Percentiles rank a stretch among this genome's conserved stretches.
Conservation (phyloP, 176 grass and related monocot genomes). For the Carex scoparia region DNA sequence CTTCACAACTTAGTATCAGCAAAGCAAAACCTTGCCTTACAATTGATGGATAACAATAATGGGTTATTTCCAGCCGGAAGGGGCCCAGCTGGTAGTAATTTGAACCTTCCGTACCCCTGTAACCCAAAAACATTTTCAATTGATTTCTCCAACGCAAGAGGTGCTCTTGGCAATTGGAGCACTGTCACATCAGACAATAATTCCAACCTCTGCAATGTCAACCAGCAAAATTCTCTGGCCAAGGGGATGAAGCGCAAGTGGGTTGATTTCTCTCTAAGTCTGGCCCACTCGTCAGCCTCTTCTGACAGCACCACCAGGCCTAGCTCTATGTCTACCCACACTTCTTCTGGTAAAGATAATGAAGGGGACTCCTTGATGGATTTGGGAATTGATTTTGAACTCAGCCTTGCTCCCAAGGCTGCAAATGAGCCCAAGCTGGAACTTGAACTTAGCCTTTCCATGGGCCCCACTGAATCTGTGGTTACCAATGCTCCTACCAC, state of each 20-base stretch:
- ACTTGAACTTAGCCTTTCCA: conserved; percentile 60
- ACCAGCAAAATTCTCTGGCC: neutral
- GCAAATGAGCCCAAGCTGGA: conserved; percentile 35
- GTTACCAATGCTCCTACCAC: conserved; percentile 38
- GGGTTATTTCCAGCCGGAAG: conserved; percentile 7
- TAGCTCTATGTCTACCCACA: conserved; percentile 49
- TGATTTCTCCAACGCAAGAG: conserved; percentile 44
- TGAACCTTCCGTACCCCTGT: neutral
- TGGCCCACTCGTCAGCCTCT: conserved; percentile 52
- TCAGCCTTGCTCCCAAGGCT: conserved; percentile 50
- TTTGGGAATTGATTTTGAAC: conserved; percentile 51
- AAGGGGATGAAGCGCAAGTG: conserved; percentile 69
- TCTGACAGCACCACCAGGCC: conserved; percentile 60
- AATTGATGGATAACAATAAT: conserved; percentile 22
- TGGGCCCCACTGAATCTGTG: conserved; percentile 56
- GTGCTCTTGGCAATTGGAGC: conserved; percentile 8
- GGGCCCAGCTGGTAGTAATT: conserved; percentile 33
- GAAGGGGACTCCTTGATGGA: conserved; percentile 62
- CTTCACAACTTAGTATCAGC: neutral
- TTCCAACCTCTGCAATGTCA: conserved; percentile 18
- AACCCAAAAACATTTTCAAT: conserved; percentile 30
- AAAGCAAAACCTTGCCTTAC: neutral
- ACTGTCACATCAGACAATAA: conserved; percentile 12
- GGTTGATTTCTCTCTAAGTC: conserved; percentile 41
- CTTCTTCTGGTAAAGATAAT: conserved; percentile 52